Percentiles rank a stretch among this genome's conserved stretches.
phyloP scores from a whole-genome alignment of 2,329 filamentous ascomycete genomes.

The Pseudogymnoascus pannorum region DNA sequence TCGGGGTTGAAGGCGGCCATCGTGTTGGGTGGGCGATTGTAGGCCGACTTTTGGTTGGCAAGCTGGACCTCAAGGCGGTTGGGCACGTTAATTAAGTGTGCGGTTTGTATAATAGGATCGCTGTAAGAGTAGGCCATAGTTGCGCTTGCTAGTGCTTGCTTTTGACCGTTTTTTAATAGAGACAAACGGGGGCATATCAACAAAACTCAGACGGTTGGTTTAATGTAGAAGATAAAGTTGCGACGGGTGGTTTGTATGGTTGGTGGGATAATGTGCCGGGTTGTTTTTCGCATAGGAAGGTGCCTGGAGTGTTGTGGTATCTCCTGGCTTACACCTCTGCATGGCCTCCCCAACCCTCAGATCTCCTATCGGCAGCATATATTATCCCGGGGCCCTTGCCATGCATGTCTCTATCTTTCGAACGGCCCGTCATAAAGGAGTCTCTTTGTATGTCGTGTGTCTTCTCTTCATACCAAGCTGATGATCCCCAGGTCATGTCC shows the following conservation, averaged over 20 bases:
- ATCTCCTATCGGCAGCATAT: neutral
- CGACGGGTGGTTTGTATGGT: neutral
- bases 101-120: neutral
- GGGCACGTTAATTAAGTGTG: slow-evolving; percentile 1
- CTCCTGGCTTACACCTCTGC: neutral
- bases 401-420: neutral
- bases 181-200: neutral
- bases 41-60: slow-evolving; percentile 3
- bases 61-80: neutral
- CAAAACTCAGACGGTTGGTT: neutral
- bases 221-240: neutral
- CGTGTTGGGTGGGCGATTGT: slow-evolving; percentile 10
- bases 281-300: neutral
- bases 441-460: neutral
- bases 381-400: neutral
- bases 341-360: neutral
- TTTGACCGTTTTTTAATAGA: neutral
- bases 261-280: neutral
- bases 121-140: neutral
- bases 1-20: slow-evolving; percentile 5
- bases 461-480: neutral
- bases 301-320: neutral
- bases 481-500: neutral
- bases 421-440: neutral
- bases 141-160: neutral